These are phyloP conservation scores for Curvularia spicifera DNA, from an alignment of 2,329 filamentous ascomycete genomes.

Conservation along the genomic window DNA sequence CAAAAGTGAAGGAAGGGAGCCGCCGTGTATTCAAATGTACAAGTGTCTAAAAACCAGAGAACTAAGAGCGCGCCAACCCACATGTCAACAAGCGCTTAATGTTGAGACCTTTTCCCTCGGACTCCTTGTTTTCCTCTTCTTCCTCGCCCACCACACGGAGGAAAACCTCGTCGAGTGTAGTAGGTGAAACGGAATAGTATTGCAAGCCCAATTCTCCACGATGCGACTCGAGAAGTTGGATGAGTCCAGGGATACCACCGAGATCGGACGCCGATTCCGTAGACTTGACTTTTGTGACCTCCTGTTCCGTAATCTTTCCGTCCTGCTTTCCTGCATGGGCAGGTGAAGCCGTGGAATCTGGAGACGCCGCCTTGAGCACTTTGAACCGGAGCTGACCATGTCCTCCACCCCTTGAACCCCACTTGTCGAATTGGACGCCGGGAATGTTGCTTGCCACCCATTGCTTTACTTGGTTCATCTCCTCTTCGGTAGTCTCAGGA, in stretches of 20 bases:
- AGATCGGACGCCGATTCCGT: slow-evolving; percentile 24
- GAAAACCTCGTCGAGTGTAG: slow-evolving; percentile 90
- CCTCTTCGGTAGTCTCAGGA: slow-evolving; percentile 71
- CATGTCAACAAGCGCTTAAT: slow-evolving; percentile 3
- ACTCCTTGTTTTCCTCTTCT: slow-evolving; percentile 62
- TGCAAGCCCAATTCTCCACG: slow-evolving; percentile 74
- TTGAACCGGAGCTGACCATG: slow-evolving; percentile 90
- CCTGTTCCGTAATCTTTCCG: slow-evolving; percentile 21
- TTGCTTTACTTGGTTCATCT: slow-evolving; percentile 68
- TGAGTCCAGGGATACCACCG: slow-evolving; percentile 69
- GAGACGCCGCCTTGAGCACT: slow-evolving; percentile 61
- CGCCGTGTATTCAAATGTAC: background rate
- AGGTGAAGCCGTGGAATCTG: slow-evolving; percentile 39
- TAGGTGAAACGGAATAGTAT: slow-evolving; percentile 86
- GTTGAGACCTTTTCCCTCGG: slow-evolving; percentile 12
- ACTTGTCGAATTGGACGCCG: slow-evolving; percentile 63
- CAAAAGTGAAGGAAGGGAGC: background rate
- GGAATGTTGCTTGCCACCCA: slow-evolving; percentile 71
- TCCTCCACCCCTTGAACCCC: slow-evolving; percentile 71
- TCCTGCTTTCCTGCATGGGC: slow-evolving; percentile 4
- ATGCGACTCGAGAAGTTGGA: slow-evolving; percentile 74
- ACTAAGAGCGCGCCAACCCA: background rate
- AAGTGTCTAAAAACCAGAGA: background rate
- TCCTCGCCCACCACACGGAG: slow-evolving; percentile 78
- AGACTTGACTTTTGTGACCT: slow-evolving; percentile 33